These are phyloP conservation scores for Erythrobasidium hasegawianum DNA, from an alignment of 1,284 basidiomycete species.

Conservation along the genomic window DNA sequence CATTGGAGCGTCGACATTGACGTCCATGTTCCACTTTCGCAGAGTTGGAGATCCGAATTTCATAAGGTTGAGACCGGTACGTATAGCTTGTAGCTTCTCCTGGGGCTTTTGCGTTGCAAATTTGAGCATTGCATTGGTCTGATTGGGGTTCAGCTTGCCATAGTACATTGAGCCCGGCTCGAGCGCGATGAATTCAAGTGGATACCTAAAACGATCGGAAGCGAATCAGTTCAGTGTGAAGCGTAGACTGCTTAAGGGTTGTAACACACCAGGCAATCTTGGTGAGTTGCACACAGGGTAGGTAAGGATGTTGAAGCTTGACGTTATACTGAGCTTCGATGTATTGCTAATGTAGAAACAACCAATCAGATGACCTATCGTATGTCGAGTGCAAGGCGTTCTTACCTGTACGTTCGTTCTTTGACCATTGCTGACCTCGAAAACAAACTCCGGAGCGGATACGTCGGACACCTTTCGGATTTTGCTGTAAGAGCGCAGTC, in stretches of 20 bases:
- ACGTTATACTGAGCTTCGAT: neutral
- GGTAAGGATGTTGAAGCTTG: neutral
- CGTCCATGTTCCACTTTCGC: conserved; percentile 12
- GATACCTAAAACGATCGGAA: conserved; percentile 33
- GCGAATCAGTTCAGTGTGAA: neutral
- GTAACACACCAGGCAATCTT: conserved; percentile 8
- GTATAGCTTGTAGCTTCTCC: neutral
- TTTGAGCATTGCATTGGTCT: conserved; percentile 37
- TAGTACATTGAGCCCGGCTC: conserved; percentile 33
- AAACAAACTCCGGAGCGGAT: neutral
- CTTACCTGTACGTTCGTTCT: neutral
- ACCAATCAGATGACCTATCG: neutral
- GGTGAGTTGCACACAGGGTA: conserved; percentile 7
- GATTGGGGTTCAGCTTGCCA: conserved; percentile 38
- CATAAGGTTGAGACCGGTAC: conserved; percentile 12
- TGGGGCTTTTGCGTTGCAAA: conserved; percentile 23
- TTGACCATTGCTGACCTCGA: neutral
- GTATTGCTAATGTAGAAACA: neutral
- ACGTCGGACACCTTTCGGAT: conserved; percentile 14
- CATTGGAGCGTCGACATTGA: conserved; percentile 9
- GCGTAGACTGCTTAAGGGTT: no score
- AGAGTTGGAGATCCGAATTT: conserved; percentile 5
- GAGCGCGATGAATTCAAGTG: conserved; percentile 36
- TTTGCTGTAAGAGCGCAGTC: conserved; percentile 3
- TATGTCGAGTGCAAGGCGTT: neutral